Evolutionary conservation across 345 rosid genomes (phyloP).

Genomic region (Turritis glabra): DNA sequence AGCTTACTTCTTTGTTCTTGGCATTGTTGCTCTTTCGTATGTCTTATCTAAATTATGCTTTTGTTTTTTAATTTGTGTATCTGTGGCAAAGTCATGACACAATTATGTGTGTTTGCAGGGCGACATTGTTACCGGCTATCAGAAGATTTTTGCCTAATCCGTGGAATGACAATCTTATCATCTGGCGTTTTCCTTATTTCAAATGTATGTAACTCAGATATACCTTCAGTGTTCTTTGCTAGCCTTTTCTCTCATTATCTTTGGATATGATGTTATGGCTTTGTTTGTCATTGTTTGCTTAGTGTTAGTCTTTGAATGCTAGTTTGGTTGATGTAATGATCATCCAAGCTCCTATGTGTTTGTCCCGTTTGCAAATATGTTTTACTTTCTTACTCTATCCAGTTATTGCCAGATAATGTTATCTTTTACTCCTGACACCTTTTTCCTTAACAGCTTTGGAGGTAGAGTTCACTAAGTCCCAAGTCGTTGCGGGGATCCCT

Average conservation of each 20-base stretch:
- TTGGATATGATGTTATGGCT: slow-evolving; percentile 1
- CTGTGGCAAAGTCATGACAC: slow-evolving; percentile 4
- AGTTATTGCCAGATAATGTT: slow-evolving; percentile 44
- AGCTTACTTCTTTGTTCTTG: slow-evolving; percentile 91
- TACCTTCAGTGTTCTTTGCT: not conserved
- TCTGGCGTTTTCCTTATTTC: slow-evolving; percentile 79
- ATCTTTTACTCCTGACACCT: slow-evolving; percentile 27
- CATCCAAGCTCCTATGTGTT: not conserved
- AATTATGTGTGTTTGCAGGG: slow-evolving; percentile 54
- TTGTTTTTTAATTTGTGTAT: not conserved
- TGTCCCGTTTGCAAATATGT: not conserved
- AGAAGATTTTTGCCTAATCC: slow-evolving; percentile 66
- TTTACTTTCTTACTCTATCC: not conserved
- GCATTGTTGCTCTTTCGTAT: slow-evolving; percentile 93
- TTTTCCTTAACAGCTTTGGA: slow-evolving; percentile 81
- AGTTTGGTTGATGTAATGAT: not conserved
- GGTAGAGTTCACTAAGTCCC: slow-evolving; percentile 94
- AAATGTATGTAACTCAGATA: slow-evolving; percentile 57
- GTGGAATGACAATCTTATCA: slow-evolving; percentile 81
- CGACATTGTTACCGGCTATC: slow-evolving; percentile 84
- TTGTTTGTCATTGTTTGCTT: not conserved
- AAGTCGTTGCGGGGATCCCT: slow-evolving; percentile 90
- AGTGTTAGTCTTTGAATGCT: not conserved
- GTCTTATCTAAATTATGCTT: slow-evolving; percentile 33
- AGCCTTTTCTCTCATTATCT: not conserved